phyloP scores from a whole-genome alignment of 495 filamentous ascomycete species.

The Talaromyces wortmannii region DNA sequence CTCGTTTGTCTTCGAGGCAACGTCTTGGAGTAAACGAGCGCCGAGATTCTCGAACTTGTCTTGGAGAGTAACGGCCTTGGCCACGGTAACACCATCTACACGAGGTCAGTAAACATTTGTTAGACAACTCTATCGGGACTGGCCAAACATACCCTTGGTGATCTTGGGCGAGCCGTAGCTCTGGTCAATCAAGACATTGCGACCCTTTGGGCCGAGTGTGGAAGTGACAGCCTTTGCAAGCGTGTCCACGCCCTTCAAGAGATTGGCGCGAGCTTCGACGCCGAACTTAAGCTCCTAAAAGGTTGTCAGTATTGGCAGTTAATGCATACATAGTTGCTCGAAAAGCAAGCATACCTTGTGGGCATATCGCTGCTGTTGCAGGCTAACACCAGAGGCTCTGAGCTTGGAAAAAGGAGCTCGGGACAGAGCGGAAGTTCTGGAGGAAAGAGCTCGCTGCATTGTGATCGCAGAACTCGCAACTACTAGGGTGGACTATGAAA shows the following conservation, averaged over 20 bases:
- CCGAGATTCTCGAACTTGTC: slow-evolving; percentile 99
- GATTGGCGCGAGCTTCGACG: slow-evolving; percentile 82
- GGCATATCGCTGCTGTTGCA: slow-evolving; percentile 84
- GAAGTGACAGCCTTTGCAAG: slow-evolving; percentile 94
- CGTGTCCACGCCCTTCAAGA: slow-evolving; percentile 93
- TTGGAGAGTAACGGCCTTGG: slow-evolving; percentile 84
- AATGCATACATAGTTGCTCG: not conserved
- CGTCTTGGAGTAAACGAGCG: slow-evolving; percentile 92
- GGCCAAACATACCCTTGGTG: slow-evolving; percentile 76
- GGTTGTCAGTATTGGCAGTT: not conserved
- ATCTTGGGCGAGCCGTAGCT: slow-evolving; percentile 98
- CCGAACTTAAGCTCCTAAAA: slow-evolving; percentile 93
- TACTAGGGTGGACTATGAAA: slow-evolving; percentile 2
- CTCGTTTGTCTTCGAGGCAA: slow-evolving; percentile 99
- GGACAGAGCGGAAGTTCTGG: slow-evolving; percentile 64
- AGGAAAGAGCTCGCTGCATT: slow-evolving; percentile 70
- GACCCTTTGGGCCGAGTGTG: slow-evolving; percentile 94
- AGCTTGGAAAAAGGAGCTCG: slow-evolving; percentile 31
- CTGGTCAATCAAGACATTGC: slow-evolving; percentile 96
- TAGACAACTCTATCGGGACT: not conserved
- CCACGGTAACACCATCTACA: slow-evolving; percentile 92
- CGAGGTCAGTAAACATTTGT: slow-evolving; percentile 27
- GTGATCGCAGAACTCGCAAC: slow-evolving; percentile 8
- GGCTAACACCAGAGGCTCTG: slow-evolving; percentile 47
- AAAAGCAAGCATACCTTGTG: slow-evolving; percentile 70